Evolutionary conservation across 1,284 basidiomycete genomes (phyloP).

Genomic region (Wallemia ichthyophaga): DNA sequence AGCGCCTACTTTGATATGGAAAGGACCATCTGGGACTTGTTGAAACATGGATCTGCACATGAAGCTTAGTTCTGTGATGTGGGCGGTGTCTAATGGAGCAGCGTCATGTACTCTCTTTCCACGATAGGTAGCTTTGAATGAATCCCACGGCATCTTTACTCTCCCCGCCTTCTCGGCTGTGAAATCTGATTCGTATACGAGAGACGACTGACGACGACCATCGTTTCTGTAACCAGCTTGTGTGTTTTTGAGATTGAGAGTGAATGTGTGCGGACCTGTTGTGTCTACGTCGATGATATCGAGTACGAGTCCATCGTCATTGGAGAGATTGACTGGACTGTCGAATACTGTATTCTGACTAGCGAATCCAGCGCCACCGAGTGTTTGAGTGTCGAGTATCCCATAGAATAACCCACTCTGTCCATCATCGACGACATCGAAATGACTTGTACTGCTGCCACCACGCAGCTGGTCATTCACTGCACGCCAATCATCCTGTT

Average conservation of each 20-base stretch:
- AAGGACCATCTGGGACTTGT: background rate
- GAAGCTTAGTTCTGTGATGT: background rate
- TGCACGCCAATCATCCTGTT: background rate
- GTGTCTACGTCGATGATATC: background rate
- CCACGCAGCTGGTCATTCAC: background rate
- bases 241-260: background rate
- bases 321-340: background rate
- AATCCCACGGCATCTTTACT: background rate
- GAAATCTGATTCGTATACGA: background rate
- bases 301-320: background rate
- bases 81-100: background rate
- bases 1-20: background rate
- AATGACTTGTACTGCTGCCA: background rate
- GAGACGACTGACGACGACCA: background rate
- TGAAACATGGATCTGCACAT: background rate
- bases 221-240: background rate
- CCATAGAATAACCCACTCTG: background rate
- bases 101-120: background rate
- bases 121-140: background rate
- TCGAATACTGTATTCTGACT: background rate
- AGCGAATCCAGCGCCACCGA: background rate
- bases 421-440: background rate
- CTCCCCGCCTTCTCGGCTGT: background rate
- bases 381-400: background rate
- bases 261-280: background rate